These are phyloP conservation scores for Leucogyrophana mollusca DNA, from an alignment of 768 basidiomycete species.

Conservation along the genomic window DNA sequence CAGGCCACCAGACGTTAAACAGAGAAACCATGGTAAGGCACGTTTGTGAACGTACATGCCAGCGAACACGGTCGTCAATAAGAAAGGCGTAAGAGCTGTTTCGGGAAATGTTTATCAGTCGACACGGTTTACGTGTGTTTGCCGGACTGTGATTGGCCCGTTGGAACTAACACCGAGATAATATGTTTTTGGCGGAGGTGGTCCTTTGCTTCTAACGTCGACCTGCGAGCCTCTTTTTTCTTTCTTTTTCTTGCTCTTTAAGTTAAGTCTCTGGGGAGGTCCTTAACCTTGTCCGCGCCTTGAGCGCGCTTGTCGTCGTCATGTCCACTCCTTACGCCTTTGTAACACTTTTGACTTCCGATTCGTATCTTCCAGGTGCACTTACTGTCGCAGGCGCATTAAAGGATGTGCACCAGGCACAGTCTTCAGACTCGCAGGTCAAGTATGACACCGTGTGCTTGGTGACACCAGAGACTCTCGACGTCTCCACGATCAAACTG, in stretches of 20 bases:
- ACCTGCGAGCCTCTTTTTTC: slow-evolving; percentile 2
- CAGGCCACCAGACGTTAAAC: too few species aligned
- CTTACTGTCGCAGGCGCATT: slow-evolving; percentile 85
- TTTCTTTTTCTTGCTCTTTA: slow-evolving; percentile 4
- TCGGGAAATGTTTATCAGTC: too few species aligned
- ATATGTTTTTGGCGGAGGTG: too few species aligned
- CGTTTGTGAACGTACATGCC: too few species aligned
- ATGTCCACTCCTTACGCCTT: slow-evolving; percentile 79
- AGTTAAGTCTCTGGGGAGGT: slow-evolving; percentile 11
- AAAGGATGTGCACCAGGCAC: slow-evolving; percentile 60
- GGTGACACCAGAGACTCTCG: slow-evolving; percentile 91
- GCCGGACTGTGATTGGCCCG: too few species aligned
- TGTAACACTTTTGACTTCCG: slow-evolving; percentile 89
- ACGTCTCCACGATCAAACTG: slow-evolving; percentile 75
- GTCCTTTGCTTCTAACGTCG: not conserved
- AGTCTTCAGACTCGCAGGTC: slow-evolving; percentile 44
- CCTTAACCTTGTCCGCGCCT: slow-evolving; percentile 3
- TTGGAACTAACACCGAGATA: too few species aligned
- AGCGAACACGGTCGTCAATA: too few species aligned
- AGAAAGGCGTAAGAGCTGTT: too few species aligned
- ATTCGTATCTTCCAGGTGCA: slow-evolving; percentile 90
- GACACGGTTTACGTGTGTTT: too few species aligned
- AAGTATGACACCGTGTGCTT: slow-evolving; percentile 79
- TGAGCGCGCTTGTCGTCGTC: slow-evolving; percentile 15
- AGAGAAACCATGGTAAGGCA: too few species aligned